Evolutionary conservation across 345 rosid genomes (phyloP).

Genomic region (Nasturtium officinale): DNA sequence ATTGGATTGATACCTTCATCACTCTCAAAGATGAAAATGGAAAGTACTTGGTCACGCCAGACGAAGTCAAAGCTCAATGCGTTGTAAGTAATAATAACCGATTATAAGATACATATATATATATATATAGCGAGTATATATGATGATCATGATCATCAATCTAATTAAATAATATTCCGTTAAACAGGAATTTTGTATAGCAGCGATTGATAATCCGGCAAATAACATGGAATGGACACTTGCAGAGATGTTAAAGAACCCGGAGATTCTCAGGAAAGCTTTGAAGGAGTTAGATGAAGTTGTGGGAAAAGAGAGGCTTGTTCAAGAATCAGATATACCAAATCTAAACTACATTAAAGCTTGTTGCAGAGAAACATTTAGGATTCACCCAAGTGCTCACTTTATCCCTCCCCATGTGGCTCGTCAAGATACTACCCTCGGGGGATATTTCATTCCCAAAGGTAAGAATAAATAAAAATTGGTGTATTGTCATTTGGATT

Average conservation of each 20-base stretch:
- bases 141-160: neutral
- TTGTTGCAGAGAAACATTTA: slow-evolving; percentile 51
- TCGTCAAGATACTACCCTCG: slow-evolving; percentile 39
- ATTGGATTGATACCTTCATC: slow-evolving; percentile 41
- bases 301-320: slow-evolving; percentile 53
- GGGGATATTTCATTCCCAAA: slow-evolving; percentile 53
- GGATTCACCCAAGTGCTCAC: slow-evolving; percentile 51
- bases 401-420: slow-evolving; percentile 47
- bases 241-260: slow-evolving; percentile 53
- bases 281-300: slow-evolving; percentile 49
- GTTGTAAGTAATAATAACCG: slow-evolving; percentile 19
- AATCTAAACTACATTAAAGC: slow-evolving; percentile 52
- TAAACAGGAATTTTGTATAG: slow-evolving; percentile 49
- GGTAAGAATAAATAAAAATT: slow-evolving; percentile 25
- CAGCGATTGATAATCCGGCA: slow-evolving; percentile 51
- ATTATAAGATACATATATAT: neutral
- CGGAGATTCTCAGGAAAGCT: slow-evolving; percentile 41
- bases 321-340: slow-evolving; percentile 55
- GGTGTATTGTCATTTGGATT: neutral
- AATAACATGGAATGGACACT: slow-evolving; percentile 54
- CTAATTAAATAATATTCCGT: neutral
- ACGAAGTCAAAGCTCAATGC: slow-evolving; percentile 43
- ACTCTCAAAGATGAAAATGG: slow-evolving; percentile 39
- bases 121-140: neutral
- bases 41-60: slow-evolving; percentile 34